Evolutionary conservation across 2,329 filamentous ascomycete species (phyloP).

Genomic region (Exophiala sp.): DNA sequence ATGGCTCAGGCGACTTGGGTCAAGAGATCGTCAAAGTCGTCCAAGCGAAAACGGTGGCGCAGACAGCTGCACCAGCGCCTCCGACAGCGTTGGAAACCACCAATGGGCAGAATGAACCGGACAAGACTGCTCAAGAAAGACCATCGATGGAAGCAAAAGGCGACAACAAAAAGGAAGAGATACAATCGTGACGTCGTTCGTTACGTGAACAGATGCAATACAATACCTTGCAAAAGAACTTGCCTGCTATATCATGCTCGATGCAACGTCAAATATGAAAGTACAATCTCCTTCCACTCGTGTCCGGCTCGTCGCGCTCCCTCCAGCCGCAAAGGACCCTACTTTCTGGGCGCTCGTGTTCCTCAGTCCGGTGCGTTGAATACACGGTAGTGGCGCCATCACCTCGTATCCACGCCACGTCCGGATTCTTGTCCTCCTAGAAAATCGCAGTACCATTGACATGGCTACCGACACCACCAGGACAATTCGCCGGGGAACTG

Average conservation of each 20-base stretch:
- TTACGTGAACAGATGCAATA: not conserved
- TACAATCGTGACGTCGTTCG: not conserved
- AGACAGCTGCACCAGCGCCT: constrained; percentile 1
- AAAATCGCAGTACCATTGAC: constrained; percentile 45
- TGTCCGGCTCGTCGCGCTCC: no score
- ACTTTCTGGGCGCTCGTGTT: no score
- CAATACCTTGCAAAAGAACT: not conserved
- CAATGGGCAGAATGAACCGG: not conserved
- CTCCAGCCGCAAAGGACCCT: not conserved
- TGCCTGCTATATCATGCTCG: no score
- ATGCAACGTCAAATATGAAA: no score
- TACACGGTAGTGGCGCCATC: not conserved
- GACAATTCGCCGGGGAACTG: constrained; percentile 41
- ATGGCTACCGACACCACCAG: constrained; percentile 42
- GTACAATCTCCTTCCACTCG: no score
- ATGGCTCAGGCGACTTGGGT: constrained; percentile 73
- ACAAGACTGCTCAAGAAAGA: not conserved
- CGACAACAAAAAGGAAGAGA: not conserved
- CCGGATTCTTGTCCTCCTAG: constrained; percentile 14
- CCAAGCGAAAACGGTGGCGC: constrained; percentile 33
- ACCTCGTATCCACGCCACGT: not conserved
- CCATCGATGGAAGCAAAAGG: not conserved
- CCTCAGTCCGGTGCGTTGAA: not conserved
- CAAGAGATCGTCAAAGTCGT: constrained; percentile 59
- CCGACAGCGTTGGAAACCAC: not conserved